Evolutionary conservation across 2,329 filamentous ascomycete species (phyloP), one percentile per base, ranked within the genome.

Genomic region (Aspergillus flavus): DNA sequence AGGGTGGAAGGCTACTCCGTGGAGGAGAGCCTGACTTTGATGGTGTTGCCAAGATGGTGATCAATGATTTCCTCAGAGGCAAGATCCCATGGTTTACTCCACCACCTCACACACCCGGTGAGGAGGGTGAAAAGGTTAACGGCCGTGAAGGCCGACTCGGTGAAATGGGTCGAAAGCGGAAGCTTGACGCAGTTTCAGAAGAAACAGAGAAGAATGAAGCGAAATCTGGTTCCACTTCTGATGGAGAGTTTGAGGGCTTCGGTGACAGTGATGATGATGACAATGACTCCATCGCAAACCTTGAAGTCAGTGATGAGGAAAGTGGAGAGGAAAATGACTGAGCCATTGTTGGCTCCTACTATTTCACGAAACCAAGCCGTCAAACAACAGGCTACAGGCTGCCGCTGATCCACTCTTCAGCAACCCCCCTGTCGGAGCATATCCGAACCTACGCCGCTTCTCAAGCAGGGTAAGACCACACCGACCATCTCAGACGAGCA

Each of bases 81-180:
- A 97, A 94, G 80, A 92, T 98, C 30, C 95, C 95, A 1, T 99
- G 96, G 95, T 99, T 93, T 74, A 95, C 92, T 0, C 89, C 93
- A 10, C 89, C 93, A 11, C 93, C 94, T 2, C 80, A 84, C 16
- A 74, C 78, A 55, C 82, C 80, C 11, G 82, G 82, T 7, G 85
- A 86, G 36, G 82, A 80, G 16, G 79, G 80, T 12, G 81, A 76
- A 52, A 81, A 80, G 43, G 80, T 89, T n/a, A 87, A 89, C 65
- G 91, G 92, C 6, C 87, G 93, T 54, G 86, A 91, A 64, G 93
- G 93, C 14, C 86, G 88, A 69, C 82, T 96, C 0, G 94, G 94
- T 21, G 93, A 97, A 79, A 97, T 96, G 89, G 80, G 81, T 63
- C 87, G 87, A 48, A 90, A 88, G 79, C 92, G 96, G 80, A 91